Base-by-base conservation (phyloP, 2,329 filamentous ascomycete genomes). In the Pseudopyricularia cyperi region DNA sequence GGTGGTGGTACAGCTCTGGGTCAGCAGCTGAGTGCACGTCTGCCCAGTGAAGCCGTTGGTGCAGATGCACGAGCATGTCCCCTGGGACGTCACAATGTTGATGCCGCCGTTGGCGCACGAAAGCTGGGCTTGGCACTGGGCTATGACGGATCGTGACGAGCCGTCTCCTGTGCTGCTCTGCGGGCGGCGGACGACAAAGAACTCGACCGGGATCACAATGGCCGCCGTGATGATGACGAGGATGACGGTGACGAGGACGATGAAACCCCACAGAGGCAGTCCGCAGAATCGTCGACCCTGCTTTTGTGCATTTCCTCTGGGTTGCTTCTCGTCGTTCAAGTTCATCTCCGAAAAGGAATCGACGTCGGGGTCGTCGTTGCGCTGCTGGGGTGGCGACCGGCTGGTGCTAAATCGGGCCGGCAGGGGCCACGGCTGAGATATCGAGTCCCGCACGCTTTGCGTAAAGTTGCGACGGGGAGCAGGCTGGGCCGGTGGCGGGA, bases 21-120 rank as follows among this genome's bases (percentile, higher is more conserved):
- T 64, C 48, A 71, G 71, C 2, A 67, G 63, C 24, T 66, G 64
- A 5, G 71, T 72, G 61, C 78, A 81, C 54, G 75, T 71, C 22
- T 68, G 66, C 14, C 77, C 76, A 0, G 86, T 90, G 64, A 91
- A 97, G 1, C 90, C 89, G 60, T 93, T 89, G 22, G 84, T 81
- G 66, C 91, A 98, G 44, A 96, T 80, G 64, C 91, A 98, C 12
- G 83, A 84, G 68, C 91, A 97, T 19, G 76, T 71, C 3, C 79
- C 77, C 53, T 79, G 72, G 15, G 76, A 79, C 11, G 58, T 57
- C 19, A 89, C 67, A 15, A 91, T 77, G 52, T 83, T 89, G 17
- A 83, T 82, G 28, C 91, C 91, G 9, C 88, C 89, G 57, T 97
- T 95, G 51, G 77, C 69, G 62, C 91, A 96, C 0, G 72, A 74